These are phyloP conservation scores for Hirschfeldia incana DNA, from an alignment of 345 rosid genomes.

Conservation along the genomic window DNA sequence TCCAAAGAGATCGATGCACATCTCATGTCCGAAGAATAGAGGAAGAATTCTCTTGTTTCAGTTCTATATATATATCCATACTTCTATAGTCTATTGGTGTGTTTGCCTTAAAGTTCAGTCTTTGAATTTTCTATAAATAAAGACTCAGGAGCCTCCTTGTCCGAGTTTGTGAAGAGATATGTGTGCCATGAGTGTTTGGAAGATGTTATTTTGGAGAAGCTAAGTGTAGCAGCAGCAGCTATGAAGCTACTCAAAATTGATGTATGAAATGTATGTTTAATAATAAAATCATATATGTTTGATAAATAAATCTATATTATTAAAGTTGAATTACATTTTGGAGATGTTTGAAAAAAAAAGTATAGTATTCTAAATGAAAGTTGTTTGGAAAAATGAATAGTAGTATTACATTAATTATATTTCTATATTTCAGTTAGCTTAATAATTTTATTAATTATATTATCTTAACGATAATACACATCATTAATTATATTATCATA, in stretches of 20 bases:
- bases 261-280: neutral
- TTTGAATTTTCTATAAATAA: slow-evolving; percentile 8
- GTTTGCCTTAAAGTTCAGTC: neutral
- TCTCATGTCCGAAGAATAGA: slow-evolving; percentile 24
- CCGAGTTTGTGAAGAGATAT: neutral
- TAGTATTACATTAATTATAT: no score
- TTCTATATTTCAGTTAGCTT: no score
- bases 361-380: no score
- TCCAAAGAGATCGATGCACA: slow-evolving; percentile 36
- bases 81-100: neutral
- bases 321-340: no score
- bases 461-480: no score
- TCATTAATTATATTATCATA: no score
- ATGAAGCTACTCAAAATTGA: neutral
- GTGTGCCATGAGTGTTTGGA: neutral
- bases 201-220: slow-evolving; percentile 2
- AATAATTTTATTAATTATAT: no score
- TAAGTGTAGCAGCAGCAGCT: neutral
- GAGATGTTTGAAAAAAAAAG: no score
- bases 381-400: no score
- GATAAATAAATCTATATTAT: neutral
- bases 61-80: neutral
- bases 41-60: neutral
- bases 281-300: neutral
- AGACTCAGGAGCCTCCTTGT: neutral